Evolutionary conservation across 2,329 filamentous ascomycete genomes (phyloP).

Genomic region (Seiridium cupressi): DNA sequence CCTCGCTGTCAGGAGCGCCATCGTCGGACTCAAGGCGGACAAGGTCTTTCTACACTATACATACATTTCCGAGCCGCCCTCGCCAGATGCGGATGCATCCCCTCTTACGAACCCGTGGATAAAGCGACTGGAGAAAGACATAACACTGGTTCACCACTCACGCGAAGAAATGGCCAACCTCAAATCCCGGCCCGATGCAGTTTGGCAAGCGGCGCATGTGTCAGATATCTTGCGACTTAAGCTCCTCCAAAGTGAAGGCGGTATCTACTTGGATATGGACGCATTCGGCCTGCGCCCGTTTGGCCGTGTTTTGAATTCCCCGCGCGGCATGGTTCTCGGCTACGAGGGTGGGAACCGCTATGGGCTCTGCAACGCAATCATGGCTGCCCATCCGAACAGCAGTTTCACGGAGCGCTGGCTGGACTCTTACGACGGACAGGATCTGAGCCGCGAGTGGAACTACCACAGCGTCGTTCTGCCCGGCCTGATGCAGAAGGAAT

Average conservation of each 20-base stretch:
- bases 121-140: slow-evolving; percentile 27
- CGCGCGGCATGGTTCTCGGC: slow-evolving; percentile 29
- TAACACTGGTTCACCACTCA: slow-evolving; percentile 33
- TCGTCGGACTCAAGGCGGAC: slow-evolving; percentile 33
- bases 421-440: slow-evolving; percentile 28
- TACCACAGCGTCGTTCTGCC: slow-evolving; percentile 35
- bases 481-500: slow-evolving; percentile 24
- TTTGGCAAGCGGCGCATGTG: slow-evolving; percentile 31
- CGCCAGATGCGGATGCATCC: slow-evolving; percentile 26
- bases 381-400: slow-evolving; percentile 32
- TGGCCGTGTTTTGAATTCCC: slow-evolving; percentile 24
- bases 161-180: slow-evolving; percentile 24
- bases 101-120: slow-evolving; percentile 35
- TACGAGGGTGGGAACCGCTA: slow-evolving; percentile 36
- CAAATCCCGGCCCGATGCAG: slow-evolving; percentile 24
- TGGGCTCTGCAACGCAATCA: slow-evolving; percentile 36
- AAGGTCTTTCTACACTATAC: slow-evolving; percentile 35
- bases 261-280: slow-evolving; percentile 35
- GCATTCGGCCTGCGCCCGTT: slow-evolving; percentile 32
- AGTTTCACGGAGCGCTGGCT: slow-evolving; percentile 34
- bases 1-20: slow-evolving; percentile 33
- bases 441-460: slow-evolving; percentile 34
- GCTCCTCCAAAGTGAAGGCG: slow-evolving; percentile 30
- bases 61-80: slow-evolving; percentile 32
- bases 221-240: slow-evolving; percentile 33